Evolutionary conservation across 805 yeast species (phyloP).

Genomic region (Saccharomycopsis selenospora): DNA sequence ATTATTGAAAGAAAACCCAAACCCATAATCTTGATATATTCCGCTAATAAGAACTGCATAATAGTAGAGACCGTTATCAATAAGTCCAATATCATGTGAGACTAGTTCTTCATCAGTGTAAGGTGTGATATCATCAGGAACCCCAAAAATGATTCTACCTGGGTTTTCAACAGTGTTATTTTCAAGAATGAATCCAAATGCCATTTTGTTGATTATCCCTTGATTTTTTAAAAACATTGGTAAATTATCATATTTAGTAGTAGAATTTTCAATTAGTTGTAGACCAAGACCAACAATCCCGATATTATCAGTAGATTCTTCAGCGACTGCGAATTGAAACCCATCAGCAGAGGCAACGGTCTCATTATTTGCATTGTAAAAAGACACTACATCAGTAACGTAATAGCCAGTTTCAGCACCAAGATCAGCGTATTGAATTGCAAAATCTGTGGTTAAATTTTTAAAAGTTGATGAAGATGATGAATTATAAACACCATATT

Average conservation of each 20-base stretch:
- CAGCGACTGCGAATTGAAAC: slow-evolving; percentile 14
- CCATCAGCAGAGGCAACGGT: slow-evolving; percentile 1
- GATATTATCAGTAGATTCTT: slow-evolving; percentile 4
- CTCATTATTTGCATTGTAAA: slow-evolving; percentile 6
- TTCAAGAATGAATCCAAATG: slow-evolving; percentile 9
- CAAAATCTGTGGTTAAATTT: neutral
- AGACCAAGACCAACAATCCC: slow-evolving; percentile 15
- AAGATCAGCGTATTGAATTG: slow-evolving; percentile 5
- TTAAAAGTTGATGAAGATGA: slow-evolving; percentile 1
- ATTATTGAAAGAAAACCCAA: slow-evolving; percentile 5
- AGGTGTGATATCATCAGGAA: slow-evolving; percentile 4
- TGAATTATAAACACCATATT: slow-evolving; percentile 5
- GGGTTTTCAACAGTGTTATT: neutral
- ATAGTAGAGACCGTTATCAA: neutral
- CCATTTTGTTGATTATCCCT: slow-evolving; percentile 4
- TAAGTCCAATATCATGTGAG: slow-evolving; percentile 7
- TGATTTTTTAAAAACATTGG: slow-evolving; percentile 5
- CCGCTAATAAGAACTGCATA: slow-evolving; percentile 12
- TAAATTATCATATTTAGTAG: slow-evolving; percentile 7
- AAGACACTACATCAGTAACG: slow-evolving; percentile 5
- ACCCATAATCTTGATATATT: slow-evolving; percentile 1
- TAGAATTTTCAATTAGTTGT: slow-evolving; percentile 6
- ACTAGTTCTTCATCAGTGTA: slow-evolving; percentile 2
- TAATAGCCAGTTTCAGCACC: slow-evolving; percentile 6
- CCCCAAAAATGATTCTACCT: slow-evolving; percentile 13